Percentiles rank a stretch among this genome's conserved stretches.
Conservation (phyloP, 2,329 filamentous ascomycete species). For the Paramyrothecium sp. region DNA sequence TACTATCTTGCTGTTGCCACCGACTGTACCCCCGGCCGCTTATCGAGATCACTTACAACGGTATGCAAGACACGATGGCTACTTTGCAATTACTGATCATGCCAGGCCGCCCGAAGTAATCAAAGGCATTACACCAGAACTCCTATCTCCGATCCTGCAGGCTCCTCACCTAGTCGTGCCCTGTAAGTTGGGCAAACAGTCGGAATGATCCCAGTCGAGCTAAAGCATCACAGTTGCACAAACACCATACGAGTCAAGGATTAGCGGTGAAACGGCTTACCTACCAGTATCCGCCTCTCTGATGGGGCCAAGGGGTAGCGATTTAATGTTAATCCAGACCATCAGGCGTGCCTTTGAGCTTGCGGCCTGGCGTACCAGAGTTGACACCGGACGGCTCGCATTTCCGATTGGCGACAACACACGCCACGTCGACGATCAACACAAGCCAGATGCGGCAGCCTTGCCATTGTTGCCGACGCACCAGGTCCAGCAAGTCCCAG, state of each 20-base stretch:
- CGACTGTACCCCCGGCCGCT: conserved; percentile 11
- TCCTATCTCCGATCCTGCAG: conserved; percentile 26
- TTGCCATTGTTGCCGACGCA: neutral
- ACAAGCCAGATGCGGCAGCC: neutral
- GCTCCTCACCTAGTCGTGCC: conserved; percentile 29
- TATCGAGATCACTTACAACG: conserved; percentile 23
- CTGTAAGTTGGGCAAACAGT: conserved; percentile 22
- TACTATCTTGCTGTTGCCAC: conserved; percentile 26
- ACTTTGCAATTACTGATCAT: conserved; percentile 1
- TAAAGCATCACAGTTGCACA: conserved; percentile 23
- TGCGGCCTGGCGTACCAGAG: conserved; percentile 22
- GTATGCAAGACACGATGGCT: conserved; percentile 16
- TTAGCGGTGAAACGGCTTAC: conserved; percentile 25
- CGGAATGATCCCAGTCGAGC: neutral
- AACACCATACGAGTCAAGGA: conserved; percentile 24
- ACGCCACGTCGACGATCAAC: neutral
- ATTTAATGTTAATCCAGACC: conserved; percentile 21
- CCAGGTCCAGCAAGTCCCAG: neutral
- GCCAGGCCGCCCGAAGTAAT: conserved; percentile 21
- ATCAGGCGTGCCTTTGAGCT: conserved; percentile 24
- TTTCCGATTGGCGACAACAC: conserved; percentile 22
- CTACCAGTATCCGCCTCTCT: conserved; percentile 27
- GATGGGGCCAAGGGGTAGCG: conserved; percentile 23
- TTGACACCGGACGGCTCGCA: conserved; percentile 23
- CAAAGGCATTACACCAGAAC: conserved; percentile 20